Evolutionary conservation across 352 stramenopile genomes (phyloP).

Genomic region (Globisporangium acanthophoron): DNA sequence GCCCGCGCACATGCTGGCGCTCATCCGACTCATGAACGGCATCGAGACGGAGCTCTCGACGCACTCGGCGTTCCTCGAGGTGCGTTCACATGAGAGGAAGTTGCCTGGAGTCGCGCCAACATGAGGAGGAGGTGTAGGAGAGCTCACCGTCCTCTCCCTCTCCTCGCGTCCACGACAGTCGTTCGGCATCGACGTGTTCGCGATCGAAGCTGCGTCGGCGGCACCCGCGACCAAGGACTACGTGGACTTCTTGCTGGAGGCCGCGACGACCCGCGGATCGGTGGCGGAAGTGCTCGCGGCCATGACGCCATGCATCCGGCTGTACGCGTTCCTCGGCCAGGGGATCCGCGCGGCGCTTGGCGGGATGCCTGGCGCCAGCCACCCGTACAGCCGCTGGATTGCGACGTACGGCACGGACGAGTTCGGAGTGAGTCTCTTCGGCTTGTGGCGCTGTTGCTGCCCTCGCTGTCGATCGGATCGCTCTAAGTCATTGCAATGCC

Average conservation of each 20-base stretch:
- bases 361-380: not conserved
- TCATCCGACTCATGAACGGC: slow-evolving; percentile 38
- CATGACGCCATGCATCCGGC: slow-evolving; percentile 46
- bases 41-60: slow-evolving; percentile 41
- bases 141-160: not conserved
- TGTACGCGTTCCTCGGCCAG: slow-evolving; percentile 45
- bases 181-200: slow-evolving; percentile 35
- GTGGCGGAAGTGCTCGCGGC: slow-evolving; percentile 40
- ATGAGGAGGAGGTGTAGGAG: too few species aligned
- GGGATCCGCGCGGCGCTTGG: slow-evolving; percentile 18
- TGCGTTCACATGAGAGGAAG: not conserved
- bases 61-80: slow-evolving; percentile 40
- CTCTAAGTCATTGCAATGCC: not conserved
- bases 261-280: slow-evolving; percentile 22
- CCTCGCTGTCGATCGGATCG: not conserved
- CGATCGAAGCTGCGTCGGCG: slow-evolving; percentile 18
- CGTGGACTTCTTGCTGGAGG: slow-evolving; percentile 42
- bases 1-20: slow-evolving; percentile 24
- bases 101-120: too few species aligned
- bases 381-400: slow-evolving; percentile 46
- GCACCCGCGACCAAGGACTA: slow-evolving; percentile 36
- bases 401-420: slow-evolving; percentile 32
- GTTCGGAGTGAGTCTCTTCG: slow-evolving; percentile 24
- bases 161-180: slow-evolving; percentile 12
- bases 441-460: not conserved